Base-by-base conservation (phyloP, 2,329 filamentous ascomycete genomes). In the Talaromyces sp. region DNA sequence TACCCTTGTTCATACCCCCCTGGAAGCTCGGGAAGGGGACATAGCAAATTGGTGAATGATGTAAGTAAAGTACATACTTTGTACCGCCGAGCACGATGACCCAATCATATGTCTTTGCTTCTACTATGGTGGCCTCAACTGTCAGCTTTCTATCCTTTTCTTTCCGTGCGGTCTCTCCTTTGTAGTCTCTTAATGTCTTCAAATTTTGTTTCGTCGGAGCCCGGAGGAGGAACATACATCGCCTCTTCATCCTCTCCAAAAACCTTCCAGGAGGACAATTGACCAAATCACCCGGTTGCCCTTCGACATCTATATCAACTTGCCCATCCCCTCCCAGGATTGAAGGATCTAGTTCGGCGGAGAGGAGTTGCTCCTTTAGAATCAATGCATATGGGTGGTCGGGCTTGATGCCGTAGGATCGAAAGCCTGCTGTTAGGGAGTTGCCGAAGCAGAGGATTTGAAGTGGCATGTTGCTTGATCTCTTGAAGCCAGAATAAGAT, bases 51-150 rank as follows among this genome's bases (percentile, higher is more conserved):
- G 33, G 37, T 25, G 21, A n/a, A 2, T 14, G 16, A 9, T 39
- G 54, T 11, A 12, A 33, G 18, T 9, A 33, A 6, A 5, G 11
- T 23, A 55, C 65, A 16, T 50, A 71, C 69, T 89, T 89, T 56
- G 86, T 88, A 2, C 86, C 87, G 8, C 84, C 86, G 1, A 89
- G 79, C 4, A 88, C 73, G 35, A 89, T 81, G 14, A 83, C 81
- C 84, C 86, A 89, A 76, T 88, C 83, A 66, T 78, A 86, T n/a
- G 23, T 31, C 9, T 67, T 57, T 16, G 44, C 55, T 2, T 63
- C 66, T 63, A 62, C 61, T 69, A 39, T 40, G 31, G 11, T 23
- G 6, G 3, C 28, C 3, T 28, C 28, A 6, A 3, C 6, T 28
- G 28, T 28, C 28, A 28, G 28, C 28, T 28, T 28, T 28, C 28